Evolutionary conservation across 2,329 filamentous ascomycete genomes (phyloP), one percentile per base, ranked within the genome.

Genomic region (Fusarium keratoplasticum): DNA sequence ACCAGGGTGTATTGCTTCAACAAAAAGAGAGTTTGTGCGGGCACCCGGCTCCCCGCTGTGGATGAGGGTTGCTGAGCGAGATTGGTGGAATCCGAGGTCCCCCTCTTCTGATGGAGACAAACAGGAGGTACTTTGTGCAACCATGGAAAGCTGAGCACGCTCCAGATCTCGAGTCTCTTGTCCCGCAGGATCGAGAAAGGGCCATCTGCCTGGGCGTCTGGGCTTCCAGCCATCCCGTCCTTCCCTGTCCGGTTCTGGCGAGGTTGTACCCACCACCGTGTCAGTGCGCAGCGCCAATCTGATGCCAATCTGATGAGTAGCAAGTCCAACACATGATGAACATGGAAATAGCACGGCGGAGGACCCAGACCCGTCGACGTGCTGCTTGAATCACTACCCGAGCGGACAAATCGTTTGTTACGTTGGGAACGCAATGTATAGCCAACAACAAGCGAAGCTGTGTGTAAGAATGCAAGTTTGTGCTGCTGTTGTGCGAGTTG

Each of bases 11-110:
- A 52, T 63, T 29, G 38, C 61, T 38, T 70, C 38, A 55, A 67
- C 20, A 52, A 66, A 57, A 72, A 59, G 40, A 72, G 59, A 58
- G 62, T 60, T 75, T 61, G 25, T 61, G 18, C 27, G 22, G 29
- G 36, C 57, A 54, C 59, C 72, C 69, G 72, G 42, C 69, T 64
- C 69, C 62, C 72, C 65, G 50, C 42, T 61, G 13, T 72, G 72
- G 27, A 47, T 61, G 65, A 70, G 67, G 42, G 42, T 35, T 42
- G 50, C 52, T 59, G 25, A 31, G 62, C 55, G 38, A 58, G 52
- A 62, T 62, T 63, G 57, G 52, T 55, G 57, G 62, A 58, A 27
- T n/a, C 50, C 20, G 29, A 11, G 14, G 25, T 25, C 20, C 58
- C 61, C 61, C 47, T 58, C 36, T 22, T 52, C 50, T 58, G 59